These are phyloP conservation scores for Medicago lupulina DNA, from an alignment of 306 rosid species.

Conservation along the genomic window DNA sequence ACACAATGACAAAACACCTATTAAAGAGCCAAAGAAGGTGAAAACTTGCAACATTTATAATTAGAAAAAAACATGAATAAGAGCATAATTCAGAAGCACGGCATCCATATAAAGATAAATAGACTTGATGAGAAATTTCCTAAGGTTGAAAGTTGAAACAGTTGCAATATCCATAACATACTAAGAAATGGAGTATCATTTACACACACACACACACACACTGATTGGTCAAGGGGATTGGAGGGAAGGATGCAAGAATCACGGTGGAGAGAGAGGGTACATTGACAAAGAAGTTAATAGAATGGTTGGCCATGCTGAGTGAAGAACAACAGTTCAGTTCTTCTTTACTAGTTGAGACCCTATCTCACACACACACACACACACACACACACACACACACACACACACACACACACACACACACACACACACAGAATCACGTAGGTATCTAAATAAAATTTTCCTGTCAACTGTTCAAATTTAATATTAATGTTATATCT, in stretches of 20 bases:
- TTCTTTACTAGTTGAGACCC: not conserved
- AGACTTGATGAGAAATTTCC: slow-evolving; percentile 1
- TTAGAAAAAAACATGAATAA: too few species aligned
- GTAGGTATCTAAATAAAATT: slow-evolving; percentile 18
- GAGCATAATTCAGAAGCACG: too few species aligned
- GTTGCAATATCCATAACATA: not conserved
- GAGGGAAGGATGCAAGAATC: too few species aligned
- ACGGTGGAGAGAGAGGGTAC: too few species aligned
- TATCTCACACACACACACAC: too few species aligned
- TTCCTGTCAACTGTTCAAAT: not conserved
- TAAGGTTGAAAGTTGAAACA: slow-evolving; percentile 11
- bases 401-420: too few species aligned
- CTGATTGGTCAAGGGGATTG: too few species aligned
- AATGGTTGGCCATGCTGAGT: not conserved
- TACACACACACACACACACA: too few species aligned
- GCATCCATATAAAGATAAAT: not conserved
- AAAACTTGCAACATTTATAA: too few species aligned
- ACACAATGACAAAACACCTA: not conserved
- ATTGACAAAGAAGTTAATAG: not conserved
- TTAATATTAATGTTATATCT: not conserved
- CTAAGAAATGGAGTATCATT: slow-evolving; percentile 9
- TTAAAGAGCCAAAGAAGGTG: too few species aligned
- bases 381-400: too few species aligned
- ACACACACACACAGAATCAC: not conserved
- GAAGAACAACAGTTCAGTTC: not conserved